Evolutionary conservation across 495 filamentous ascomycete species (phyloP), one percentile per base, ranked within the genome.

Genomic region (Bathelium albidoporum): DNA sequence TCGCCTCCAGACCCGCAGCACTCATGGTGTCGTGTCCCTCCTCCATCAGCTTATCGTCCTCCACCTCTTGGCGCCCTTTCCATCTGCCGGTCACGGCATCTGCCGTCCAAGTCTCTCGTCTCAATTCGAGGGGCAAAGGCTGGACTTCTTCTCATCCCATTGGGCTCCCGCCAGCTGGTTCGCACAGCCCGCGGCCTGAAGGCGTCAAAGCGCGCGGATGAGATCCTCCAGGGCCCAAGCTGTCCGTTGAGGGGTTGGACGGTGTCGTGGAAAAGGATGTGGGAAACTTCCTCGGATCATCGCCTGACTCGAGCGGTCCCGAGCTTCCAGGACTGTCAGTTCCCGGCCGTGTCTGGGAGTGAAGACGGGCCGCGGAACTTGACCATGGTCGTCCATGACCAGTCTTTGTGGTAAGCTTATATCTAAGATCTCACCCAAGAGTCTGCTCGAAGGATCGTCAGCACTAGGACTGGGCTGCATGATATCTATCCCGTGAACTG

Each of bases 391-490:
- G 9, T 29, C 49, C 34, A 29, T 2, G 16, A 55, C 24, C 49
- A 55, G 49, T 55, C 22, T 16, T 55, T 26, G 49, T 29, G 49
- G 49, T 55, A 55, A 55, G 49, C 49, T 55, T 55, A 55, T 55
- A 55, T 55, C 49, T 55, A 55, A 55, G 49, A 55, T 55, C 49
- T 55, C 16, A 55, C 49, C 49, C 49, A 55, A 55, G 49, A n/a
- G 20, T 9, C 20, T 55, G 49, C 49, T 26, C 20, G 49, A 55
- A 55, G 49, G 49, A 55, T 55, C 49, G 49, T 55, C 49, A 55
- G 49, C 49, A 55, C 49, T 55, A 55, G 49, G 49, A 55, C 10
- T 10, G 20, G 49, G 49, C 49, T n/a, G 49, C 49, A 55, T 55
- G 49, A 55, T 55, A n/a, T 55, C 49, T 20, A 9, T 55, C 20